Base-by-base conservation (phyloP, 2,329 filamentous ascomycete genomes). In the Gnomoniopsis sp. region DNA sequence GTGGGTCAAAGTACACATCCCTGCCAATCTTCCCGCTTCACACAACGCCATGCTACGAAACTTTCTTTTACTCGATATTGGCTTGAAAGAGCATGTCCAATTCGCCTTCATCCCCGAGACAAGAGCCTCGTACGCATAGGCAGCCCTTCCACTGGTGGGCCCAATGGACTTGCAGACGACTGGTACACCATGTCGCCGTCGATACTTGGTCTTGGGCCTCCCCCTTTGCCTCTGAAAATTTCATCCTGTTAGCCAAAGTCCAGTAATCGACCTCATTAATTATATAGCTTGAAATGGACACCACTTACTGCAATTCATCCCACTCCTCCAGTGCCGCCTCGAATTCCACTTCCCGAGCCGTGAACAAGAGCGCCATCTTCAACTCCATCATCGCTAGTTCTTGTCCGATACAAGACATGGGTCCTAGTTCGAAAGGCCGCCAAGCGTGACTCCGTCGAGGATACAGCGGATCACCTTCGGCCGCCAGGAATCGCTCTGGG, bases 401-500 rank as follows among this genome's bases (percentile, higher is more conserved):
- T 63, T 72, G 68, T 0, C 73, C 74, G 21, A 73, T 66, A 55
- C 74, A 77, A 2, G 63, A 64, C 14, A 73, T 63, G 2, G 70
- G 68, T 0, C 75, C 76, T 15, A 66, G 60, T 23, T 76, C 73
- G 56, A 78, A 78, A 0, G 74, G 69, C 3, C 71, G 64, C 64
- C 64, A 76, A 6, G 52, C 52, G 34, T 59, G 14, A 67, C 70
- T 11, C 53, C 44, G 56, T 15, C 19, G 64, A 65, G 63, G 60
- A 60, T 71, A 55, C 43, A 66, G 49, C 57, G 62, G 50, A 66
- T 67, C 15, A n/a, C 56, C 60, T 34, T 53, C 44, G 14, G 15
- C 51, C n/a, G 65, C 65, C n/a, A 77, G 62, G 69, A 74, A 80
- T 4, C 78, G 72, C 48, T 79, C 76, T 0, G 78, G 77, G 1